Evolutionary conservation across 805 yeast genomes (phyloP).

Genomic region (Suhomyces faveliae): DNA sequence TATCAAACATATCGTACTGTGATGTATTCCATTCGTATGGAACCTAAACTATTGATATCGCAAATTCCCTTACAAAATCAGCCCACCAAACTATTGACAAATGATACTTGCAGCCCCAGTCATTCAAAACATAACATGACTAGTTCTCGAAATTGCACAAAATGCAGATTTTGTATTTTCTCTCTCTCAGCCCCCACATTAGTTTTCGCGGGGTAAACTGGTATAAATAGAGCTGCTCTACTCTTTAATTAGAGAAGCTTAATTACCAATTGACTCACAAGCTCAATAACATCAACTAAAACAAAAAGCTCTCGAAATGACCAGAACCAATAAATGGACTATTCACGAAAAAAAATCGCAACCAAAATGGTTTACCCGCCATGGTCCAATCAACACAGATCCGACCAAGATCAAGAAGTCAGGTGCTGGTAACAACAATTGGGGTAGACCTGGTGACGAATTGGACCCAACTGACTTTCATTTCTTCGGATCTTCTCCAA

Average conservation of each 20-base stretch:
- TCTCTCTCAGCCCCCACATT: neutral
- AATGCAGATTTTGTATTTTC: neutral
- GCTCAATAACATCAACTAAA: neutral
- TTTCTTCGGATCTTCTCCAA: slow-evolving; percentile 22
- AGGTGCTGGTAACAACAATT: slow-evolving; percentile 84
- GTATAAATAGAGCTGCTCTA: slow-evolving; percentile 4
- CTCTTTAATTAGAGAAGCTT: neutral
- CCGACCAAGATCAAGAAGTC: slow-evolving; percentile 78
- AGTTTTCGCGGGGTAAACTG: slow-evolving; percentile 2
- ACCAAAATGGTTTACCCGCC: slow-evolving; percentile 76
- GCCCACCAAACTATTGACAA: neutral
- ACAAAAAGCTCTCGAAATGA: slow-evolving; percentile 40
- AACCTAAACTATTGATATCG: neutral
- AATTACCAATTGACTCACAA: neutral
- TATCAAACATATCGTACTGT: neutral
- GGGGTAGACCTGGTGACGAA: slow-evolving; percentile 87
- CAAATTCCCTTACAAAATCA: neutral
- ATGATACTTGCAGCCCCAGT: neutral
- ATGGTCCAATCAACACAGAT: slow-evolving; percentile 63
- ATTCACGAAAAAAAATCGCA: slow-evolving; percentile 58
- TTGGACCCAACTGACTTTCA: slow-evolving; percentile 50
- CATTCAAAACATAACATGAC: neutral
- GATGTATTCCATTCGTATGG: too few species aligned
- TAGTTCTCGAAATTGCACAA: neutral
- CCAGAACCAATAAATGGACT: slow-evolving; percentile 80